Conservation (phyloP, 768 basidiomycete genomes). For the Agaricus subrufescens region DNA sequence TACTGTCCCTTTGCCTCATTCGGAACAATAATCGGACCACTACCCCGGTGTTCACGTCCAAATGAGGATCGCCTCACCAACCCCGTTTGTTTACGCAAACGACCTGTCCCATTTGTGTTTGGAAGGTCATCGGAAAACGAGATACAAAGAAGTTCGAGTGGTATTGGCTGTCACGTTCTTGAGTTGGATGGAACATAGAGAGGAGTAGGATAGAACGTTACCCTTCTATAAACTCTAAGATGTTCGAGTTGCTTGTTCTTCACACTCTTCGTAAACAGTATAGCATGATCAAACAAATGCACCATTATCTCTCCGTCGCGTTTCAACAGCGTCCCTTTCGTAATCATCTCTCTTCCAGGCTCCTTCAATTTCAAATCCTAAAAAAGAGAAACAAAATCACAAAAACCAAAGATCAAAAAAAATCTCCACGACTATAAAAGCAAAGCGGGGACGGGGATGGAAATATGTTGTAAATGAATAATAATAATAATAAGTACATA, state of each 20-base stretch:
- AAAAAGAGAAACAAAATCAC: neutral
- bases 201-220: slow-evolving; percentile 32
- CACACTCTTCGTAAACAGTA: slow-evolving; percentile 81
- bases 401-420: neutral
- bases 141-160: slow-evolving; percentile 85
- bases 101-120: slow-evolving; percentile 25
- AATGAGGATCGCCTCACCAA: slow-evolving; percentile 44
- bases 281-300: slow-evolving; percentile 94
- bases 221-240: slow-evolving; percentile 88
- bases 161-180: slow-evolving; percentile 69
- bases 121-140: slow-evolving; percentile 64
- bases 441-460: no score
- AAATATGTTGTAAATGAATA: no score
- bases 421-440: no score
- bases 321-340: slow-evolving; percentile 87
- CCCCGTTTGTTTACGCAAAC: slow-evolving; percentile 36
- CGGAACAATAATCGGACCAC: slow-evolving; percentile 39
- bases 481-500: slow-evolving; percentile 31
- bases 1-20: slow-evolving; percentile 78
- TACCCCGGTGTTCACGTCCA: slow-evolving; percentile 28
- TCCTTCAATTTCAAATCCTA: slow-evolving; percentile 86
- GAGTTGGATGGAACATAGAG: neutral
- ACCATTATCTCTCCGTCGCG: slow-evolving; percentile 89
- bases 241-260: slow-evolving; percentile 92
- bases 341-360: slow-evolving; percentile 85